These are phyloP conservation scores for Circinella minor DNA, from an alignment of 371 early-diverging fungal species.

Conservation along the genomic window DNA sequence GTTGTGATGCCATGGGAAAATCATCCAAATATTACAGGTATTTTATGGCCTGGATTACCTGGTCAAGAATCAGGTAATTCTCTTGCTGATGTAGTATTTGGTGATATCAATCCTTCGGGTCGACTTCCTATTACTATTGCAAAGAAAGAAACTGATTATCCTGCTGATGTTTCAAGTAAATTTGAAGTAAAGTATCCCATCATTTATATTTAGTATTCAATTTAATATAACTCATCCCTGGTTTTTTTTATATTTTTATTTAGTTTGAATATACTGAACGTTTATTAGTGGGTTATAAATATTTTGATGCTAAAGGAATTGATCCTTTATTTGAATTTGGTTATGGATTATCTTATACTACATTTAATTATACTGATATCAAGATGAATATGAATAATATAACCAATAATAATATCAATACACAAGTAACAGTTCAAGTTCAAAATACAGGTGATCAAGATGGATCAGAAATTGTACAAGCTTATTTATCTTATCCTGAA, in stretches of 20 bases:
- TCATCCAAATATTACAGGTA: constrained; percentile 48
- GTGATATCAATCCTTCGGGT: constrained; percentile 57
- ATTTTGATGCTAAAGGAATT: constrained; percentile 47
- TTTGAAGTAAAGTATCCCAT: constrained; percentile 4
- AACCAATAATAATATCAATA: background rate
- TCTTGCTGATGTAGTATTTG: constrained; percentile 56
- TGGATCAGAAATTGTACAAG: constrained; percentile 58
- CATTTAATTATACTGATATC: constrained; percentile 37
- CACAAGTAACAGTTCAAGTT: constrained; percentile 33
- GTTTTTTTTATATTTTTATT: background rate
- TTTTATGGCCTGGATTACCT: constrained; percentile 46
- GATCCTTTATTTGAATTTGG: constrained; percentile 58
- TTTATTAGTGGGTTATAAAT: constrained; percentile 53
- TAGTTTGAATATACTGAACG: constrained; percentile 53
- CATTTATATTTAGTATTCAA: no score
- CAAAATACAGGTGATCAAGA: constrained; percentile 43
- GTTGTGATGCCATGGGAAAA: constrained; percentile 51
- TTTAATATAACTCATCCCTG: no score
- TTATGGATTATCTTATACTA: constrained; percentile 61
- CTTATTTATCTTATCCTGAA: constrained; percentile 48
- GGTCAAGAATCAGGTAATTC: constrained; percentile 58
- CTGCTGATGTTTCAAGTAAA: constrained; percentile 12
- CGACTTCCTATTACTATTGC: constrained; percentile 57
- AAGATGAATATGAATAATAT: background rate
- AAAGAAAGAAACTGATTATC: constrained; percentile 36